Conservation (phyloP, 371 early-diverging fungal genomes). For the Actinomortierella ambigua region DNA sequence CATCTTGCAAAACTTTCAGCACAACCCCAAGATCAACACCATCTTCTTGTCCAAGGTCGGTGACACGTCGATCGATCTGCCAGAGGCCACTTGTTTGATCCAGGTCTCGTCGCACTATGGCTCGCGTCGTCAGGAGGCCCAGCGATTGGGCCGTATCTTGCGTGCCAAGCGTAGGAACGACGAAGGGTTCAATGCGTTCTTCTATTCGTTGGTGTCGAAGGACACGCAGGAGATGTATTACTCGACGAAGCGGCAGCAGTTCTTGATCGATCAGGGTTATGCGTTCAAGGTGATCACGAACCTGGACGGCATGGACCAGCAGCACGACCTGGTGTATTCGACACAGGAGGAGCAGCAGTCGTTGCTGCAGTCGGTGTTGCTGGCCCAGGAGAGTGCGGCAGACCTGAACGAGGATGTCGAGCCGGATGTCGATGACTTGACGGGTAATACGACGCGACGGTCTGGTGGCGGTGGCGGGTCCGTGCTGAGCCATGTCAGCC, state of each 20-base stretch:
- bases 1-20: constrained; percentile 95
- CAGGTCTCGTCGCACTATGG: constrained; percentile 99
- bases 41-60: constrained; percentile 99
- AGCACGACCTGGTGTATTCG: constrained; percentile 68
- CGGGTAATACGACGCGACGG: constrained; percentile 45
- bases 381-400: constrained; percentile 75
- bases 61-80: constrained; percentile 99
- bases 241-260: constrained; percentile 98
- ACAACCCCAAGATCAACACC: constrained; percentile 93
- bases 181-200: constrained; percentile 97
- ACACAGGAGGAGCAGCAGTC: constrained; percentile 85
- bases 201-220: constrained; percentile 97
- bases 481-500: constrained; percentile 26
- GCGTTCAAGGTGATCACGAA: constrained; percentile 94
- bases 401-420: constrained; percentile 68
- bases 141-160: constrained; percentile 95
- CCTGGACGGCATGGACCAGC: constrained; percentile 84
- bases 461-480: constrained; percentile 31
- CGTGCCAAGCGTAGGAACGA: constrained; percentile 98
- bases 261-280: constrained; percentile 99
- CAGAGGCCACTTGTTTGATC: constrained; percentile 99
- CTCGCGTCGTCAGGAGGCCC: constrained; percentile 99
- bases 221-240: constrained; percentile 99
- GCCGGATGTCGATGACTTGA: constrained; percentile 49
- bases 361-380: constrained; percentile 86